Base-by-base conservation (phyloP, 108 stramenopile genomes). In the Aurantiochytrium sp. region DNA sequence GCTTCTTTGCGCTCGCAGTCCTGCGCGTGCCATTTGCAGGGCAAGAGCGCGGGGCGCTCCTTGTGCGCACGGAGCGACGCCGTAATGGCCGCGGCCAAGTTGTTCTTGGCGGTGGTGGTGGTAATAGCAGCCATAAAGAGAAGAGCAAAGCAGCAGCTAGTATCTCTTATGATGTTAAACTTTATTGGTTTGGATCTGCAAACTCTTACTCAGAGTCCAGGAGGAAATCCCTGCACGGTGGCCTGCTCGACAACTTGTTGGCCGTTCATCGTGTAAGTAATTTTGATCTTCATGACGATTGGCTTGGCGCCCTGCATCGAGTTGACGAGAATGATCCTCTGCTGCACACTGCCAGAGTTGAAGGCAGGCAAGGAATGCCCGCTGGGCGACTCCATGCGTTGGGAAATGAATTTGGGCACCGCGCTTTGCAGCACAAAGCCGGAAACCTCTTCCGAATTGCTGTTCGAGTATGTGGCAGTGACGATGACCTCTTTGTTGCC, bases 391-490 rank as follows among this genome's bases (percentile, higher is more conserved):
- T 97, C 94, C 97, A 99, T 96, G 89, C 97, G 95, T 97, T 97
- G 96, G 5, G 95, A 95, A 19, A 98, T 95, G 72, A 96, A 98
- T 92, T 98, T 99, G 28, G 98, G 98, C 73, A 98, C 98, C n/a
- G 98, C 98, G 18, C 93, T 95, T 93, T 99, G 97, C 47, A 98
- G 91, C 71, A 95, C 95, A 60, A 98, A 91, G 8, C 96, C 96
- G 69, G 95, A 92, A 55, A 99, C 91, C 12, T 96, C 95, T 58
- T 89, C 96, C 55, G 91, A 89, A 6, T 93, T 95, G 23, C 94
- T 88, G 93, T 98, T 99, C 60, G 89, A 95, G 93, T 97, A 99
- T 72, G 92, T 94, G 42, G 96, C 96, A 5, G 94, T 90, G 45
- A 92, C 42, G 16, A 51, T 44, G 16, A 55, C 91, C 89, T 89